Percentiles rank a stretch among this genome's conserved stretches.
These are phyloP conservation scores for Fusarium tjaetaba DNA, from an alignment of 2,329 filamentous ascomycete species.

Conservation along the genomic window DNA sequence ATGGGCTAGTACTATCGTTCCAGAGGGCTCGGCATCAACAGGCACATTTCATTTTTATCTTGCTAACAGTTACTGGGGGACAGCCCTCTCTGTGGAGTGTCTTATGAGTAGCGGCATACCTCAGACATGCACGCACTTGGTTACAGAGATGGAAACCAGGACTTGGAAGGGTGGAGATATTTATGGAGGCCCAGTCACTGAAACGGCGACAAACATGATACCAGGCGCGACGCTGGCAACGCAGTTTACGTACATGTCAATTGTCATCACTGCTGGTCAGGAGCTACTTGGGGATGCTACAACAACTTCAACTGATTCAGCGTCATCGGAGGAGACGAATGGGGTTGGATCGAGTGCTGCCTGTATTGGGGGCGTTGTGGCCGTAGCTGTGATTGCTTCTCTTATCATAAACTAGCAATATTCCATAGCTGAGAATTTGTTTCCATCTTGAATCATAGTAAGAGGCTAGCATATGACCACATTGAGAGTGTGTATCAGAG, in stretches of 20 bases:
- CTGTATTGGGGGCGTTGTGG: background rate
- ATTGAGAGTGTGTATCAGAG: background rate
- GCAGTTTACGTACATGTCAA: background rate
- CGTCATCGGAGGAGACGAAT: background rate
- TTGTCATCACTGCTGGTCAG: background rate
- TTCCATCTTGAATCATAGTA: accelerated
- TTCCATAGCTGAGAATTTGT: accelerated
- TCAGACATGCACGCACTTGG: background rate
- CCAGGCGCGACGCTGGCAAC: background rate
- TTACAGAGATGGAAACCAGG: too few relatives aligned
- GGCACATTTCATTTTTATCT: background rate
- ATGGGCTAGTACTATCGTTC: conserved; percentile 2
- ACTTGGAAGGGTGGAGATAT: background rate
- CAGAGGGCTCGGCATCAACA: background rate
- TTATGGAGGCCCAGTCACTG: background rate
- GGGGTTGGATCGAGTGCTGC: background rate
- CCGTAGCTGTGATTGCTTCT: background rate
- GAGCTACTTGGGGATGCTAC: background rate
- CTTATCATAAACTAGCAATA: background rate
- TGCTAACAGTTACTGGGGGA: too few relatives aligned
- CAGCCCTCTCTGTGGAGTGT: background rate
- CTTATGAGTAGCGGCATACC: background rate
- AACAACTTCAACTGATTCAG: background rate
- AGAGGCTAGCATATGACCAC: accelerated
- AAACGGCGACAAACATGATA: too few relatives aligned